Evolutionary conservation across 2,329 filamentous ascomycete genomes (phyloP), one percentile per base, ranked within the genome.

Genomic region (Botrytis galanthina): DNA sequence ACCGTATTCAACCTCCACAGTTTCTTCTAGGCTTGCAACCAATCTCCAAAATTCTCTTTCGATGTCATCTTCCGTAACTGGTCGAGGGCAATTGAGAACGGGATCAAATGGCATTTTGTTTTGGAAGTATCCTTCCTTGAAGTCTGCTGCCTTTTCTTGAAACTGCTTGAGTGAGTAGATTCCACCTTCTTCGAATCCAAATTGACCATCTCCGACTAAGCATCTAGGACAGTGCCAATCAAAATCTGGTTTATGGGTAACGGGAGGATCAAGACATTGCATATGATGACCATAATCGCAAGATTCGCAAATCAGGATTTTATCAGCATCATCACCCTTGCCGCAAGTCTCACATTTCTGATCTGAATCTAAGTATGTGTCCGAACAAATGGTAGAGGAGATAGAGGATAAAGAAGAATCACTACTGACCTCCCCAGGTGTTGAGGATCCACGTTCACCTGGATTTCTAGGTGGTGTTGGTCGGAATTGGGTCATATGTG

Each of bases 211-310:
- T 64, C 96, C 96, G 37, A 99, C 96, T 39, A 99, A 88, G 81
- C 96, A 99, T 79, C 94, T 90, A 0, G 96, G 92, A 78, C 96
- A 99, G 81, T 98, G 95, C 96, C 96, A 99, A 80, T 98, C 96
- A 71, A 90, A 87, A 37, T 96, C 92, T 0, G 94, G 94, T 76
- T 92, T 90, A 14, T 87, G 85, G 78, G 91, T 92, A 61, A 97
- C 84, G 2, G 93, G 93, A 48, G 95, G 95, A 76, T 99, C 96
- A 32, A 98, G 88, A 80, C 96, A 99, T 74, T 90, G 87, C 78
- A 92, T 93, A 81, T 99, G 96, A 79, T 91, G 98, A 4, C 92
- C 92, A 79, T 93, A 88, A 75, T 98, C 95, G 83, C 96, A 99
- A 73, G 93, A 94, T 80, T 98, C 96, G 82, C 96, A 99, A 7